Percentiles rank a stretch among this genome's conserved stretches.
These are phyloP conservation scores for Gynostemma pentaphyllum DNA, from an alignment of 306 rosid species.

Conservation along the genomic window DNA sequence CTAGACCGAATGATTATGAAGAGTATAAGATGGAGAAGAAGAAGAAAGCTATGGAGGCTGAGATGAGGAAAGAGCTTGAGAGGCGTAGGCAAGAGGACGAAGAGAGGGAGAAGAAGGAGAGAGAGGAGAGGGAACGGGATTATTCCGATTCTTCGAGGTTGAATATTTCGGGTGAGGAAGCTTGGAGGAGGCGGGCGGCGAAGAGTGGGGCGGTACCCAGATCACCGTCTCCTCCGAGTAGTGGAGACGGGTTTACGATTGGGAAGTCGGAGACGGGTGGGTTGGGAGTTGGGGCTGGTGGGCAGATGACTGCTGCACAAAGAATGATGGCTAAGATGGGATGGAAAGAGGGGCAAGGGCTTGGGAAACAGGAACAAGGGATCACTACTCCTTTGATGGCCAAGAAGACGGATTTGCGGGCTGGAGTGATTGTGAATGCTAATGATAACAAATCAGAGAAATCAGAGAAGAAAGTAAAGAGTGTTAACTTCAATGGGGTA, in stretches of 20 bases:
- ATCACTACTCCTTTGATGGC: conserved; percentile 97
- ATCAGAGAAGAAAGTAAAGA: conserved; percentile 68
- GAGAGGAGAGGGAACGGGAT: conserved; percentile 39
- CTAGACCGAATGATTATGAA: conserved; percentile 90
- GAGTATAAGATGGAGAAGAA: conserved; percentile 80
- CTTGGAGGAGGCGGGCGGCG: conserved; percentile 90
- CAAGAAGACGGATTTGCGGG: conserved; percentile 82
- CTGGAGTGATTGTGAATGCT: conserved; percentile 94
- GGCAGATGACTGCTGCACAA: conserved; percentile 97
- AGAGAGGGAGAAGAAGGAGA: conserved; percentile 36
- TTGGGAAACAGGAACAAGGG: conserved; percentile 95
- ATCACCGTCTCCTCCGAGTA: conserved; percentile 69
- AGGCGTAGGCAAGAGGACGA: conserved; percentile 63
- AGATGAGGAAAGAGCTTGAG: conserved; percentile 67
- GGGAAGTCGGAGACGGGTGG: conserved; percentile 88
- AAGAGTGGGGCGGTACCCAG: conserved; percentile 66
- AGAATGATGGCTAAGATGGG: conserved; percentile 99
- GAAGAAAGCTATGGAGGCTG: conserved; percentile 69
- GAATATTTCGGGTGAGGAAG: conserved; percentile 93
- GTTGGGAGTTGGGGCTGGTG: conserved; percentile 89
- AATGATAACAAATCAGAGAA: conserved; percentile 56
- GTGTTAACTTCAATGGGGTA: conserved; percentile 58
- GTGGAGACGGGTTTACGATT: conserved; percentile 67
- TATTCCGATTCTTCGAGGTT: conserved; percentile 41
- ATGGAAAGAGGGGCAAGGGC: conserved; percentile 97